Conservation (phyloP, 2,329 filamentous ascomycete species). For the Pseudocercospora ulei region DNA sequence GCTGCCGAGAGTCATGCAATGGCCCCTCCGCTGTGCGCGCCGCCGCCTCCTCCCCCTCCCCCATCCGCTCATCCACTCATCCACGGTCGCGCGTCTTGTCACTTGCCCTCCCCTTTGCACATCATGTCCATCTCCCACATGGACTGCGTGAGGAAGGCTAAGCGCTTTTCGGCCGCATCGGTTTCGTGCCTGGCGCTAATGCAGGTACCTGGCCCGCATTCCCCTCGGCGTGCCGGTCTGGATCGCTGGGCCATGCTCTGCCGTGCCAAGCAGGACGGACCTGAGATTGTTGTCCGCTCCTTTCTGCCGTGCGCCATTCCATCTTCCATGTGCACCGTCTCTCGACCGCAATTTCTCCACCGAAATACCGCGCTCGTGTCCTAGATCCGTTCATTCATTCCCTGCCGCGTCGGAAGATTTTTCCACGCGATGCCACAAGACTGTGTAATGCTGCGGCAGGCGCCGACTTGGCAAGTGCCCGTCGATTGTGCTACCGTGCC, state of each 20-base stretch:
- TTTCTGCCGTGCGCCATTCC: constrained; percentile 7
- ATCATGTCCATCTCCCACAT: background rate
- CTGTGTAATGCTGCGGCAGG: too few relatives aligned
- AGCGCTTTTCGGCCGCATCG: background rate
- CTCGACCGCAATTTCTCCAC: constrained; percentile 2
- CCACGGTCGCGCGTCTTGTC: constrained; percentile 1
- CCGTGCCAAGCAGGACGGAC: constrained; percentile 4
- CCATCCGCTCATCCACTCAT: background rate
- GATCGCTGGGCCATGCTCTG: background rate
- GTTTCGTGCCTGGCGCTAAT: constrained; percentile 6
- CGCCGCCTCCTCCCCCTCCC: background rate
- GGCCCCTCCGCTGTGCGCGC: constrained; percentile 1
- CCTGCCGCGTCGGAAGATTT: too few relatives aligned
- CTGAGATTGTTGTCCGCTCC: constrained; percentile 4
- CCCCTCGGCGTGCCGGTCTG: background rate
- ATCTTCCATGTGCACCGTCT: constrained; percentile 1
- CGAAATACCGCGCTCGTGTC: too few relatives aligned
- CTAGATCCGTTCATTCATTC: too few relatives aligned
- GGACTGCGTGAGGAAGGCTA: too few relatives aligned
- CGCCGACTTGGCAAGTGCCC: too few relatives aligned
- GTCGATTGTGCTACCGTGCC: too few relatives aligned
- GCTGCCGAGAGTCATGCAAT: background rate
- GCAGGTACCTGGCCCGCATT: constrained; percentile 5
- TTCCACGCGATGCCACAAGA: too few relatives aligned
- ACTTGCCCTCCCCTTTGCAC: background rate